phyloP scores from a whole-genome alignment of 257 asterid species.

The Coffea canephora region DNA sequence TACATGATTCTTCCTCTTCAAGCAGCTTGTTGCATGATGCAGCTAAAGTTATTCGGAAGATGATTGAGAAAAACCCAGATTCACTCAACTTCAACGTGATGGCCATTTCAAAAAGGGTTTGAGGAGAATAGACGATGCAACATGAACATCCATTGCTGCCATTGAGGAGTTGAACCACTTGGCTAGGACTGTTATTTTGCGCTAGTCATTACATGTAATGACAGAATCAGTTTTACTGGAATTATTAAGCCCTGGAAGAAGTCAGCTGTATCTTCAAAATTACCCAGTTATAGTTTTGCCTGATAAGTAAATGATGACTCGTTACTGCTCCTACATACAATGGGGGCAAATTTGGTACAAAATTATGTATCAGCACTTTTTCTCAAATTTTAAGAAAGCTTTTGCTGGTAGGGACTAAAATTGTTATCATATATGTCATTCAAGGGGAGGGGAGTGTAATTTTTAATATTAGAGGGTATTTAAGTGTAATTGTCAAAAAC shows the following conservation, averaged over 20 bases:
- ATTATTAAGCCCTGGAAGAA: background rate
- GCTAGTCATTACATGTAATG: background rate
- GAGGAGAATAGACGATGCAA: too few species aligned
- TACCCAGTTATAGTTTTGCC: background rate
- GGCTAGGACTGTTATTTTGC: background rate
- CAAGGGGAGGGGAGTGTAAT: too few species aligned
- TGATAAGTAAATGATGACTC: background rate
- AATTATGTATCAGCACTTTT: too few species aligned
- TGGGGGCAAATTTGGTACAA: background rate
- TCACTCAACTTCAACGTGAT: too few species aligned
- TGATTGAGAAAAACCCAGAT: too few species aligned
- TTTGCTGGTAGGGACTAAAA: too few species aligned
- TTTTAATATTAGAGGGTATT: too few species aligned
- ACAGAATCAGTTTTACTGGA: background rate
- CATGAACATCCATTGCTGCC: background rate
- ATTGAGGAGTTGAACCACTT: background rate
- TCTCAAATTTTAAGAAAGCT: too few species aligned
- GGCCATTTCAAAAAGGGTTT: too few species aligned
- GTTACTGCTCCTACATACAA: background rate
- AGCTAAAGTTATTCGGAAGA: conserved; percentile 7
- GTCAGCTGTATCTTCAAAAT: too few species aligned
- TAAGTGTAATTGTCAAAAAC: too few species aligned
- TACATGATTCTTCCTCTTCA: conserved; percentile 78
- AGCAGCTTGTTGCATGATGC: conserved; percentile 51
- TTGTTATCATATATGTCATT: too few species aligned